Evolutionary conservation across 73 alveolate genomes (phyloP), one percentile per base, ranked within the genome.

Genomic region (Paramecium pentaurelia): DNA sequence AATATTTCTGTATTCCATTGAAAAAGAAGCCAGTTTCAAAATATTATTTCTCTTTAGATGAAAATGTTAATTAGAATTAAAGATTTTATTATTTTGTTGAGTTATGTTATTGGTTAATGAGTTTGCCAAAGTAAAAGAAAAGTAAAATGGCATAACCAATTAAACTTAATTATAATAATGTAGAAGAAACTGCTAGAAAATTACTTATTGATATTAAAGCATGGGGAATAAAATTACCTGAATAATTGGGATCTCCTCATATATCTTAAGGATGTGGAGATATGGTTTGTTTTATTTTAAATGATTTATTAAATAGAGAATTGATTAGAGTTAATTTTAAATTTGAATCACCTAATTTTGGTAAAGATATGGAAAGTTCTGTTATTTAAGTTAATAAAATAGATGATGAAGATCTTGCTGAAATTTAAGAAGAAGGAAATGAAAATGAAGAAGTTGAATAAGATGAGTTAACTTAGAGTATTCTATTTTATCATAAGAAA

Each of bases 241-340:
- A 93, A n/a, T 71, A 60, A 42, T 64, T 95, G 32, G 92, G 73
- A 27, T 92, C 40, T 34, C 59, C 83, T 49, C 73, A 91, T 45
- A 68, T 93, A 4, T 27, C 75, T 3, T 86, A 86, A 85, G 99
- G 99, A 51, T 93, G 70, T 84, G 99, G 99, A 77, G 99, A 97
- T 30, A 77, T 94, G 71, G 97, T 95, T 22, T 97, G 99, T 88
- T 95, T 71, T 71, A 92, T 97, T 9, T 84, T 97, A 45, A 96
- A 97, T 92, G 99, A 97, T 87, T 80, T 97, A 20, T 90, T 97
- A 3, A 97, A 97, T 87, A 86, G 96, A 92, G 99, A 97, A 86
- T 97, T 97, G 12, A 96, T 97, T 36, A 92, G 99, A 77, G 91
- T 96, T 71, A 96, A 96, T 84, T 97, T 94, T 80, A 95, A 95